Base-by-base conservation (phyloP, 257 asterid genomes). In the Scutellaria baicalensis region DNA sequence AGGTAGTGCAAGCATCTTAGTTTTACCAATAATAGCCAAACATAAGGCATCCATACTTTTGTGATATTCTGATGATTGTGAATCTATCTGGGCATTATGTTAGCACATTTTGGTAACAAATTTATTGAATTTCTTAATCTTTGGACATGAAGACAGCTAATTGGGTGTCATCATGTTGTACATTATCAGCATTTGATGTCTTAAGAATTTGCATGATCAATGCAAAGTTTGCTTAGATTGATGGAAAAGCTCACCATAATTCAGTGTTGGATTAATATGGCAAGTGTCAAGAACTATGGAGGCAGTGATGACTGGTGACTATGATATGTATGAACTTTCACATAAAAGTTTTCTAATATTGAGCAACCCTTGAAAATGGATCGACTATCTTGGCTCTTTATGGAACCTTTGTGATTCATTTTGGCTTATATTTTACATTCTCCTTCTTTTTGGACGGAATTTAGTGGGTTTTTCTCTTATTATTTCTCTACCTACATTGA, bases 1-100 rank as follows among this genome's bases (percentile, higher is more conserved):
- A 70, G 99, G 97, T 93, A 84, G 82, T 59, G 59, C 51, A 16
- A 27, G 40, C 68, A 64, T 72, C 70, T 75, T 21, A 10, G 6
- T 42, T 73, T 44, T 66, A 52, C 57, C 35, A 67, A 44, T 60
- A 57, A 21, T 61, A 60, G 31, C 57, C 66, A 62, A 70, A 18
- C 52, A 20, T 14, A 10, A 16, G 59, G 54, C 51, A 43, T 39
- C 47, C 45, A 44, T 43, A 55, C 8, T 48, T 54, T 68, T 57
- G 54, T 40, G 43, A 39, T 62, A 23, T 35, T 69, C 36, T 69
- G 48, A 47, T 54, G 71, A 20, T 59, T 42, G 51, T 35, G 23
- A 50, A 51, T 47, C 27, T 65, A 10, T 69, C n/a, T 17, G 45
- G 17, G 71, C 61, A 38, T 49, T 66, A 27, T 70, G 50, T 67